phyloP scores from a whole-genome alignment of 345 rosid species.

The Turritis glabra region DNA sequence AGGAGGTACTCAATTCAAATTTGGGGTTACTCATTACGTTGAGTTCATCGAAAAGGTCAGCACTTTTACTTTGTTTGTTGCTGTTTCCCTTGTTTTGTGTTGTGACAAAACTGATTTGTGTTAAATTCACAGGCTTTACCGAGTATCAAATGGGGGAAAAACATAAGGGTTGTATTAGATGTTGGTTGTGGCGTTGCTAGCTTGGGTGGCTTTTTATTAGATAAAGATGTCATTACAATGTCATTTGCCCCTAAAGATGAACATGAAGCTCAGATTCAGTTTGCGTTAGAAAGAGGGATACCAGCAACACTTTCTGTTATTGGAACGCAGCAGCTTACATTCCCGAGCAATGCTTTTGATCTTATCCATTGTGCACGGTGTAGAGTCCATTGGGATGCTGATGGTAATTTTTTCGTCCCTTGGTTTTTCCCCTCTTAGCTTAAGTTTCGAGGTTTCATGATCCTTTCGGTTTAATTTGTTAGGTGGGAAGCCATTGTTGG shows the following conservation, averaged over 20 bases:
- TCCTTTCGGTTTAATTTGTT: neutral
- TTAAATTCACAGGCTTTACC: constrained; percentile 59
- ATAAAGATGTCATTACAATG: constrained; percentile 81
- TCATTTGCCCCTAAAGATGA: constrained; percentile 97
- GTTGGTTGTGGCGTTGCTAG: constrained; percentile 96
- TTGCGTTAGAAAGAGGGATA: constrained; percentile 90
- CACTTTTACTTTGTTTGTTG: neutral
- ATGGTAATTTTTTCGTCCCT: constrained; percentile 44
- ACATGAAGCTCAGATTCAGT: constrained; percentile 98
- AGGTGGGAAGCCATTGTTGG: constrained; percentile 94
- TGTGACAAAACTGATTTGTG: neutral
- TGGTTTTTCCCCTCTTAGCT: neutral
- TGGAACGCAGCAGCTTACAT: constrained; percentile 74
- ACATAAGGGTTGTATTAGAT: constrained; percentile 71
- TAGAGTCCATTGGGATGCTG: constrained; percentile 96
- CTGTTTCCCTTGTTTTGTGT: neutral
- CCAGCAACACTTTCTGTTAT: constrained; percentile 91
- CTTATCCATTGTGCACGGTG: constrained; percentile 94
- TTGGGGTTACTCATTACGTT: constrained; percentile 71
- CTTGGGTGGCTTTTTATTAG: constrained; percentile 84
- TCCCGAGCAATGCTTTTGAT: constrained; percentile 71
- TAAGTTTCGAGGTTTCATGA: constrained; percentile 9
- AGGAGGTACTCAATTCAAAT: constrained; percentile 93
- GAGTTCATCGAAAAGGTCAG: constrained; percentile 65
- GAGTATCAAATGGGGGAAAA: constrained; percentile 66